Percentiles rank a stretch among this genome's conserved stretches.
Conservation (phyloP, 257 asterid species). For the Cruciata laevipes region DNA sequence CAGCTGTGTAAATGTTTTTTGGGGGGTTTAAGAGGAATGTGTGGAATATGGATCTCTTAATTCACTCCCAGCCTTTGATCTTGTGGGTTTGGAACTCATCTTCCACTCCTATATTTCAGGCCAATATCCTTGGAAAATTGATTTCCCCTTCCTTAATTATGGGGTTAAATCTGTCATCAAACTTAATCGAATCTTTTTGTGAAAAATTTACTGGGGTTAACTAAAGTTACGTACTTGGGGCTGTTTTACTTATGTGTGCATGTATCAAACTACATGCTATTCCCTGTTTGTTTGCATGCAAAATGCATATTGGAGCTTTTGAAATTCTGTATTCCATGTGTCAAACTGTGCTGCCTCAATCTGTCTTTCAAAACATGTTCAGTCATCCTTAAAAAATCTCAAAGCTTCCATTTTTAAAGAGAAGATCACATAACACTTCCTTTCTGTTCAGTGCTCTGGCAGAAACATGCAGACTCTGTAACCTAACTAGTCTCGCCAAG, state of each 20-base stretch:
- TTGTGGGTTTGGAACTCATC: background rate
- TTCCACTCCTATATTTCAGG: constrained; percentile 8
- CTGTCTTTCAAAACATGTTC: background rate
- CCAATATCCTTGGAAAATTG: background rate
- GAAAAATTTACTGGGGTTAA: background rate
- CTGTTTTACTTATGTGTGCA: background rate
- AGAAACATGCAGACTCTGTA: background rate
- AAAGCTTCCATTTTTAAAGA: background rate
- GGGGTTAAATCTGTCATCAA: background rate
- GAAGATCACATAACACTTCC: too few species aligned
- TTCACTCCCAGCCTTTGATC: constrained; percentile 10
- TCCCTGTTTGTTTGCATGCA: background rate
- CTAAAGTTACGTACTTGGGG: background rate
- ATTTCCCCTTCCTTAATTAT: background rate
- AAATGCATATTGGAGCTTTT: background rate
- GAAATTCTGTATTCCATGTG: background rate
- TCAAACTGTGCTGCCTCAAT: background rate
- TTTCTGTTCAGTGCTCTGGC: background rate
- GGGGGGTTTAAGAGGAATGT: background rate
- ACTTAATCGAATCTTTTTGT: background rate
- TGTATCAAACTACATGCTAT: background rate
- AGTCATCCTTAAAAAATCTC: background rate
- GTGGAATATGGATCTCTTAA: constrained; percentile 37
- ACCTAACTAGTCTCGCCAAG: too few species aligned
- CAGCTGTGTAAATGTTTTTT: background rate